Evolutionary conservation across 2,329 filamentous ascomycete species (phyloP), one percentile per base, ranked within the genome.

Genomic region (Thielaviopsis populi): DNA sequence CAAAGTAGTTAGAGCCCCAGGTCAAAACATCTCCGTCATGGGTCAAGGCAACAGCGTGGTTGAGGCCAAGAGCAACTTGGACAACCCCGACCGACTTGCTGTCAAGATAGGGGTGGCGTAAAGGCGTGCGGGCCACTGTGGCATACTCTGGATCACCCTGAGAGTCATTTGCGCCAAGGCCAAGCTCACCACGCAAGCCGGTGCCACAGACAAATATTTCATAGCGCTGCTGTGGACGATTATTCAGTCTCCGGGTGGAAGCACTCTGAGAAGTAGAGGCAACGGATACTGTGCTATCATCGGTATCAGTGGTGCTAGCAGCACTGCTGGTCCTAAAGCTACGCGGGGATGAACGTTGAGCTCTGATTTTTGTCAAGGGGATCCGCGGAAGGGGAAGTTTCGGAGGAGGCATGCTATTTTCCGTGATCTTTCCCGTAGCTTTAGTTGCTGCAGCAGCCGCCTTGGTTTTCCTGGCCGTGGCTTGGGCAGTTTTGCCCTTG

Each of bases 1-100:
- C 80, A 67, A 84, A 80, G 68, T 86, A 82, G 70, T 87, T 87
- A 67, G 85, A 83, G 59, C 84, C 84, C 84, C 84, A 86, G 24
- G 82, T 84, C 59, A 84, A 72, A 67, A 87, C 80, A 68, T 79
- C 78, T 72, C 83, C 83, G 71, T 85, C 79, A 68, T 82, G 77
- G 42, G 83, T 86, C 63, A 86, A 72, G 2, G 82, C 83, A 62
- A 82, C 74, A 62, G 77, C 79, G 71, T 86, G 84, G 81, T 85
- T 86, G 63, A 82, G 83, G 50, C 84, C 84, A 46, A 80, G 77
- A 61, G 82, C 81, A 62, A 87, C 71, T 69, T 83, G 79, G 4
- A 86, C 83, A n/a, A 86, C 78, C 40, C 80, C 79, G 59, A 81
- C 75, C 22, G 74, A 75, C 63, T 79, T 74, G 1, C 78, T 74